A percentile compares a stretch with the other conserved stretches of the same genome.
Evolutionary conservation across 495 filamentous ascomycete genomes (phyloP).

Genomic region (Tuber aestivum): DNA sequence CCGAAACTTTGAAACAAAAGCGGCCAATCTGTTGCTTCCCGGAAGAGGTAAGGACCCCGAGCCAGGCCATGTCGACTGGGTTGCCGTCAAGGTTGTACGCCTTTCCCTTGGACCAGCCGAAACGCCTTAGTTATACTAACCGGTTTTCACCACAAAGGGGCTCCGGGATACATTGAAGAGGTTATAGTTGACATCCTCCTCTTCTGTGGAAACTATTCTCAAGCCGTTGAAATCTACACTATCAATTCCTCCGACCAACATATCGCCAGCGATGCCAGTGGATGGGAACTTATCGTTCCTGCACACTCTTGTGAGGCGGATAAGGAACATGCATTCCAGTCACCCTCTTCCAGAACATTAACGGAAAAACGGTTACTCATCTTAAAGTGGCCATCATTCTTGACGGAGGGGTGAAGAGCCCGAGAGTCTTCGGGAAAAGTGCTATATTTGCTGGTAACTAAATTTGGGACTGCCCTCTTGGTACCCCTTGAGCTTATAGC

Average conservation of each 20-base stretch:
- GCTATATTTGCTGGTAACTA: constrained; percentile 18
- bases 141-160: constrained; percentile 47
- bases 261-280: constrained; percentile 49
- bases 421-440: constrained; percentile 71
- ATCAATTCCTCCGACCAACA: constrained; percentile 48
- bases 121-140: background rate
- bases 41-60: constrained; percentile 73
- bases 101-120: background rate
- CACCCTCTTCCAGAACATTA: constrained; percentile 44
- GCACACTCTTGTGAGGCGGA: constrained; percentile 70
- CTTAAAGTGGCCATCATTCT: constrained; percentile 86
- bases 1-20: constrained; percentile 74
- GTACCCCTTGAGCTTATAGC: background rate
- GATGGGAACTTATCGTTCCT: constrained; percentile 64
- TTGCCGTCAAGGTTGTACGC: constrained; percentile 59
- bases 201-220: constrained; percentile 85
- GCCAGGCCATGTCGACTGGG: constrained; percentile 79
- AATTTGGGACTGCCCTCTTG: background rate
- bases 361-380: constrained; percentile 61
- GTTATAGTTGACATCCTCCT: constrained; percentile 82
- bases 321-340: constrained; percentile 65
- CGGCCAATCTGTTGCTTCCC: constrained; percentile 72
- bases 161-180: constrained; percentile 61
- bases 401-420: constrained; percentile 83
- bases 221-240: constrained; percentile 65